Conservation (phyloP, 1,139 yeast species). For the Candida tropicalis region DNA sequence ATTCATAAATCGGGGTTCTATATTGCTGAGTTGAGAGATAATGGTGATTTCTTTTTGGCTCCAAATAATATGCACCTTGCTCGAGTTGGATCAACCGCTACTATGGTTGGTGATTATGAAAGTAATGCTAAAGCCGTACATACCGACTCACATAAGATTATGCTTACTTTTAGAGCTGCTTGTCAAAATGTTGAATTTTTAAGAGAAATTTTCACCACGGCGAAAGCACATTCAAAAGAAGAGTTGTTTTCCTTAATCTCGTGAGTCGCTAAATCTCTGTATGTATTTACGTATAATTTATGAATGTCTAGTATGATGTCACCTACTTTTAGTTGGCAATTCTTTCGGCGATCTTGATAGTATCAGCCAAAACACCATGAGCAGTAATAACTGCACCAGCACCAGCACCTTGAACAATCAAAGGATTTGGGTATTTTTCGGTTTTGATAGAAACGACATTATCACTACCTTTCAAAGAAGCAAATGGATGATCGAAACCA, state of each 20-base stretch:
- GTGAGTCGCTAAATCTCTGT: slow-evolving; percentile 6
- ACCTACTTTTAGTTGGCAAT: slow-evolving; percentile 50
- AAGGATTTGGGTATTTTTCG: slow-evolving; percentile 88
- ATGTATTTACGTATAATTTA: slow-evolving; percentile 4
- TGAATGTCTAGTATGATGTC: not conserved
- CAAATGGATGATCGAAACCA: slow-evolving; percentile 90
- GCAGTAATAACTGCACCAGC: slow-evolving; percentile 99
- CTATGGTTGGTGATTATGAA: slow-evolving; percentile 30
- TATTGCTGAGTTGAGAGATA: slow-evolving; percentile 82
- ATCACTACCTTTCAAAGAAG: slow-evolving; percentile 92
- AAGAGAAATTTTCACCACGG: slow-evolving; percentile 58
- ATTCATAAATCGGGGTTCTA: slow-evolving; percentile 89
- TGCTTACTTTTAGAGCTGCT: slow-evolving; percentile 64
- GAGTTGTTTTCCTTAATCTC: slow-evolving; percentile 21
- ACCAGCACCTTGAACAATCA: slow-evolving; percentile 97
- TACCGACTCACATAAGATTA: slow-evolving; percentile 71
- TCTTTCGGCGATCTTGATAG: slow-evolving; percentile 88
- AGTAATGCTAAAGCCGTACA: slow-evolving; percentile 29
- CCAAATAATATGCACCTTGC: slow-evolving; percentile 78
- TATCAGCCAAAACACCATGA: slow-evolving; percentile 95
- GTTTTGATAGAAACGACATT: slow-evolving; percentile 92
- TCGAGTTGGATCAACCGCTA: slow-evolving; percentile 49
- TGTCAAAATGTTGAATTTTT: slow-evolving; percentile 57
- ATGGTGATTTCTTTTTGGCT: slow-evolving; percentile 78
- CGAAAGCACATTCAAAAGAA: slow-evolving; percentile 51